Evolutionary conservation across 1,139 yeast species (phyloP), one percentile per base, ranked within the genome.

Genomic region (Meyerozyma carpophila): DNA sequence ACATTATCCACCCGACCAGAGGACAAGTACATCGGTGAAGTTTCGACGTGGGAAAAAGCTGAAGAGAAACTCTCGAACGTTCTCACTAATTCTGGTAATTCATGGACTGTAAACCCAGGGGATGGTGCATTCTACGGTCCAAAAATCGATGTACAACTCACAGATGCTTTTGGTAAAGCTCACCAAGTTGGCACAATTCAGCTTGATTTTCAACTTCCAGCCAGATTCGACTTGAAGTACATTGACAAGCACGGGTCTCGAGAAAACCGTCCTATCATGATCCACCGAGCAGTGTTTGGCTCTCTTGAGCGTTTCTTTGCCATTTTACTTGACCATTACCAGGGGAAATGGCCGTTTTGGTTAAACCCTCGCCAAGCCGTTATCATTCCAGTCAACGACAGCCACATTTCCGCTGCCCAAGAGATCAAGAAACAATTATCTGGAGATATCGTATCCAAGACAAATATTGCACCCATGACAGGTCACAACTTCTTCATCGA

Each of bases 51-150:
- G 98, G 70, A 89, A 55, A 68, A 66, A 34, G 99, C 99, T 4
- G 98, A 93, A 64, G 57, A 65, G 14, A 83, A 82, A 52, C 71
- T 93, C 48, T 81, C 77, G 47, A 63, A 66, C 8, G 94, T 93
- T 1, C 68, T 93, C 50, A 71, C 84, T 45, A 61, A 66, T 20
- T 66, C 75, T 46, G 76, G 82, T 20, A 84, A 83, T 7, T 61
- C 70, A 25, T 91, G 96, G 96, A 70, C 76, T 41, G 56, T 88
- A 10, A 84, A 90, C 50, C 86, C 82, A 46, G 96, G 96, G 14
- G 99, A 93, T 63, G 99, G 99, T 45, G 99, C 98, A 0, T 93
- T 93, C 65, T 93, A 93, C 62, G 99, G 99, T 1, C 99, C 99
- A 25, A 85, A 85, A 64, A 89, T 93, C 52, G 98, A 93, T 61